Conservation (phyloP, 1,284 basidiomycete species). For the Cutaneotrichosporon sp. region DNA sequence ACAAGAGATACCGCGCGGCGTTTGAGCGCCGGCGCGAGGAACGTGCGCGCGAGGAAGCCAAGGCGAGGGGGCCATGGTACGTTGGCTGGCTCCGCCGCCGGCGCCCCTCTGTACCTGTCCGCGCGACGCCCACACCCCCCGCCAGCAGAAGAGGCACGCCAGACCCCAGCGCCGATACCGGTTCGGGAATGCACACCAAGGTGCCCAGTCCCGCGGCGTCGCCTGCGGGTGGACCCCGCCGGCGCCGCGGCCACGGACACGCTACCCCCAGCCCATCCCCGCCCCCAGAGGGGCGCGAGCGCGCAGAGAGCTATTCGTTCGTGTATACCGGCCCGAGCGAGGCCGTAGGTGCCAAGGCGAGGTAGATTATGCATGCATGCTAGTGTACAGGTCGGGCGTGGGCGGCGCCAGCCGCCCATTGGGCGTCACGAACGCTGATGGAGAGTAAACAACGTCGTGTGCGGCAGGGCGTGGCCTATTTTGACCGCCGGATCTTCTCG, state of each 20-base stretch:
- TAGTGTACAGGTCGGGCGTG: background rate
- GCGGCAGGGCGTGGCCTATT: conserved; percentile 1
- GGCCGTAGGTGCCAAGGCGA: conserved; percentile 8
- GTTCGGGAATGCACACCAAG: background rate
- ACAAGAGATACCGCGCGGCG: conserved; percentile 84
- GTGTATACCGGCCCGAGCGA: conserved; percentile 10
- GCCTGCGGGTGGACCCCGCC: background rate
- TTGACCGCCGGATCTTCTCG: conserved; percentile 46
- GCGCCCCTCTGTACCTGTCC: background rate
- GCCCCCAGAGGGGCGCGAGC: conserved; percentile 2
- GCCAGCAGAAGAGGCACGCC: conserved; percentile 2
- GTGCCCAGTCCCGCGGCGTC: too few species aligned
- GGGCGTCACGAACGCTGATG: too few species aligned
- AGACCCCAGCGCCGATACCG: background rate
- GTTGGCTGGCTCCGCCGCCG: background rate
- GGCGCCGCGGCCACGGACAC: background rate
- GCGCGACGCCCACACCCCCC: background rate
- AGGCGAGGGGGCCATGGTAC: conserved; percentile 18
- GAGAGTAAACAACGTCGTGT: too few species aligned
- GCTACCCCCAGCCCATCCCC: background rate
- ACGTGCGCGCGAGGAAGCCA: conserved; percentile 45
- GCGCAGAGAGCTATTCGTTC: conserved; percentile 17
- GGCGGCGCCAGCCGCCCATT: too few species aligned
- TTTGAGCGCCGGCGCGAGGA: conserved; percentile 79
- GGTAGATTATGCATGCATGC: background rate